These are phyloP conservation scores for Volvox reticuliferus DNA, from an alignment of 139 green algal genomes.

Conservation along the genomic window DNA sequence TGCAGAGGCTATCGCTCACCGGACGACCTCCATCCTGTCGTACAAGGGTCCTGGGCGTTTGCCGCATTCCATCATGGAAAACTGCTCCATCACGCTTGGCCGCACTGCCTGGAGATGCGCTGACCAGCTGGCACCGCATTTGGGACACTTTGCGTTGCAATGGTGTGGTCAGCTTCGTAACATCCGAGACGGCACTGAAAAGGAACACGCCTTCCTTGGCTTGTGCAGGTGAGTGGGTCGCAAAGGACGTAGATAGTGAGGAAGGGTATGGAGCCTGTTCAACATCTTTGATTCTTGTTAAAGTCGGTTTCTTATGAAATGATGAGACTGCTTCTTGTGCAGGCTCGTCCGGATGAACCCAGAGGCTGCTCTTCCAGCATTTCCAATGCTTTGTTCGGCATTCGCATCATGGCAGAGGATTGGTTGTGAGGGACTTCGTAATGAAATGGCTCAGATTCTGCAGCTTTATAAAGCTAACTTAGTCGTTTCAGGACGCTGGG, in stretches of 20 bases:
- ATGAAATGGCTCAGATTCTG: constrained; percentile 74
- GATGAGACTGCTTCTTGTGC: background rate
- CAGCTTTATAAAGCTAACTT: constrained; percentile 61
- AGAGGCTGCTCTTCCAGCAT: constrained; percentile 64
- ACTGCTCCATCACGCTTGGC: constrained; percentile 93
- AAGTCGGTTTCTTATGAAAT: too few relatives aligned
- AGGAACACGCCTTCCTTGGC: constrained; percentile 92
- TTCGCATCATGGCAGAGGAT: constrained; percentile 81
- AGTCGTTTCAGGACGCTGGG: constrained; percentile 52
- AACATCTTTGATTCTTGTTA: too few relatives aligned
- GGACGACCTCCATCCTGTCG: constrained; percentile 76
- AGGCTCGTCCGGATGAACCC: constrained; percentile 80
- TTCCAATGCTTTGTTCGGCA: constrained; percentile 66
- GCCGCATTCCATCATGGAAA: constrained; percentile 88
- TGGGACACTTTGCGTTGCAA: constrained; percentile 78
- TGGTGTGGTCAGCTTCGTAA: constrained; percentile 90
- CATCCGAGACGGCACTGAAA: constrained; percentile 94
- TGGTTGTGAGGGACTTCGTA: constrained; percentile 65
- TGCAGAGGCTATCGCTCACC: constrained; percentile 68
- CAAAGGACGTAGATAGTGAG: too few relatives aligned
- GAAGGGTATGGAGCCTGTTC: too few relatives aligned
- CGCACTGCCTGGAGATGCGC: constrained; percentile 80
- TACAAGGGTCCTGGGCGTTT: constrained; percentile 62
- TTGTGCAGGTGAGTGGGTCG: constrained; percentile 64
- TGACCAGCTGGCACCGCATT: constrained; percentile 80